Conservation (phyloP, 1,284 basidiomycete genomes). For the Boletus smithii region DNA sequence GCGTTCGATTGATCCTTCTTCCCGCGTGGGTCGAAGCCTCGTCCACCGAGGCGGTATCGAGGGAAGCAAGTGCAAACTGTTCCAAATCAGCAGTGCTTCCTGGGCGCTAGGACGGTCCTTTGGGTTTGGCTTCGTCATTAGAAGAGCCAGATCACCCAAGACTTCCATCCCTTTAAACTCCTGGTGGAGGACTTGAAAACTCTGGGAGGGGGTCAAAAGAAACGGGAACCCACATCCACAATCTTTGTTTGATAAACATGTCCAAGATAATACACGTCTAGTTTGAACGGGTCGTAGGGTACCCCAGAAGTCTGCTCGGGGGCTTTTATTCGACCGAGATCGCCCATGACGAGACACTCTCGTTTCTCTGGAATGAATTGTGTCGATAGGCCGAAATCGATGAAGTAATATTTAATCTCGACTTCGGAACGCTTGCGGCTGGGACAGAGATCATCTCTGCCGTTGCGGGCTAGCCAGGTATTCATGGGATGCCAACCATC, state of each 20-base stretch:
- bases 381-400: slow-evolving; percentile 27
- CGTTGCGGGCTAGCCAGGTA: slow-evolving; percentile 6
- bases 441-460: neutral
- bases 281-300: slow-evolving; percentile 21
- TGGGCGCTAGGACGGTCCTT: slow-evolving; percentile 8
- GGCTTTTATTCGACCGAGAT: slow-evolving; percentile 5
- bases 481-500: slow-evolving; percentile 29
- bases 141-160: slow-evolving; percentile 4
- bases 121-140: slow-evolving; percentile 17
- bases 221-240: slow-evolving; percentile 8
- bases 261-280: slow-evolving; percentile 21
- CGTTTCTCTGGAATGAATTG: neutral
- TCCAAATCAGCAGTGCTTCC: slow-evolving; percentile 13
- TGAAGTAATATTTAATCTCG: slow-evolving; percentile 26
- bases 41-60: slow-evolving; percentile 4
- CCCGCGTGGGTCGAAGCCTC: slow-evolving; percentile 3
- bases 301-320: slow-evolving; percentile 14
- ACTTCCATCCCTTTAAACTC: slow-evolving; percentile 7
- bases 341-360: neutral
- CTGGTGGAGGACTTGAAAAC: neutral
- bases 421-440: slow-evolving; percentile 12
- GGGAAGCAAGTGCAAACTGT: neutral
- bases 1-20: slow-evolving; percentile 11
- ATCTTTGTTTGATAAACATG: slow-evolving; percentile 15
- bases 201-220: too few species aligned